Conservation (phyloP, 345 rosid species). For the Combretum micranthum region DNA sequence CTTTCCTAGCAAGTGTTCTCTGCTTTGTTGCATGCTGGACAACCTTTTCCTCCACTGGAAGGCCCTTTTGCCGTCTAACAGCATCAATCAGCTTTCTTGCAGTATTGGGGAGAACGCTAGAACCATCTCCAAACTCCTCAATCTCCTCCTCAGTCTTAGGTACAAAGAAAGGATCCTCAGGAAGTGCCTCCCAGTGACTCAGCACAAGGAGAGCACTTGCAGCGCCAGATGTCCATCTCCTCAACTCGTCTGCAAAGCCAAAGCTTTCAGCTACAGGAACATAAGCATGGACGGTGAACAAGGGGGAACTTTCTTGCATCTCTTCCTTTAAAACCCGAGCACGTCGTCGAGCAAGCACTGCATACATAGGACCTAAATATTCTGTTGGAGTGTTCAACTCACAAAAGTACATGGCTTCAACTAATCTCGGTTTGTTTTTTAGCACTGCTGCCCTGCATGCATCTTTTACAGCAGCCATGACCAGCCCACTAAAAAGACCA, state of each 20-base stretch:
- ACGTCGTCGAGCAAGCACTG: slow-evolving; percentile 68
- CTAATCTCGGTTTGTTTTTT: slow-evolving; percentile 63
- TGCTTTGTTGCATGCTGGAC: slow-evolving; percentile 84
- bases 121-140: slow-evolving; percentile 87
- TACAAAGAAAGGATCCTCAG: slow-evolving; percentile 86
- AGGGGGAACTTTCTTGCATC: slow-evolving; percentile 84
- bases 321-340: slow-evolving; percentile 85
- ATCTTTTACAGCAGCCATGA: slow-evolving; percentile 82
- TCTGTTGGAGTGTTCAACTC: slow-evolving; percentile 75
- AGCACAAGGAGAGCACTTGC: slow-evolving; percentile 83
- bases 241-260: slow-evolving; percentile 81
- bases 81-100: slow-evolving; percentile 79
- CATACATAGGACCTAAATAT: slow-evolving; percentile 71
- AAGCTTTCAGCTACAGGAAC: slow-evolving; percentile 85
- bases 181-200: slow-evolving; percentile 84
- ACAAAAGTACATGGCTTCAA: slow-evolving; percentile 92
- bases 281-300: slow-evolving; percentile 73
- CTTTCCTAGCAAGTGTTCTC: slow-evolving; percentile 78
- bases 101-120: slow-evolving; percentile 76
- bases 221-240: slow-evolving; percentile 82
- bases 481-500: slow-evolving; percentile 70
- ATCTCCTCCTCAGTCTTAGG: slow-evolving; percentile 85
- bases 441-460: slow-evolving; percentile 77
- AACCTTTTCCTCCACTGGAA: slow-evolving; percentile 82
- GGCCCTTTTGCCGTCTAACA: slow-evolving; percentile 70